Percentiles rank a stretch among this genome's conserved stretches.
Conservation (phyloP, 768 basidiomycete species). For the Lentinula raphanica region DNA sequence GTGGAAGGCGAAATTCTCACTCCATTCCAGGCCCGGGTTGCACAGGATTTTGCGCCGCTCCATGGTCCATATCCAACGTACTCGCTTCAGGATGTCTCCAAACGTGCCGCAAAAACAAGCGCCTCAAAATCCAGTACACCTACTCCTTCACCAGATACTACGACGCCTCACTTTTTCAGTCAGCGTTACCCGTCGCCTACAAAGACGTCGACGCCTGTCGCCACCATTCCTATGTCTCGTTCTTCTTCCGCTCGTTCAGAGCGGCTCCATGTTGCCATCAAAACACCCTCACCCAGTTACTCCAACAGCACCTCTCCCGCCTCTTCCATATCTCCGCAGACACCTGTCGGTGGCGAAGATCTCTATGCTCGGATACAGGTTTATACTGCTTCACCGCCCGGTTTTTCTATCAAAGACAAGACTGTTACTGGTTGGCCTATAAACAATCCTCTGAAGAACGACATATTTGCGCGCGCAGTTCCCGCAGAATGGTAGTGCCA, state of each 20-base stretch:
- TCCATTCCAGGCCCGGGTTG: constrained; percentile 58
- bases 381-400: constrained; percentile 19
- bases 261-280: constrained; percentile 26
- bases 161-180: constrained; percentile 36
- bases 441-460: constrained; percentile 44
- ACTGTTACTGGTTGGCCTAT: constrained; percentile 14
- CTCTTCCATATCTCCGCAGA: constrained; percentile 57
- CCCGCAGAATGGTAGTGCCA: constrained; percentile 55
- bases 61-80: constrained; percentile 59
- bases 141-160: constrained; percentile 30
- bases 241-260: constrained; percentile 14
- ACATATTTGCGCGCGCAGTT: constrained; percentile 62
- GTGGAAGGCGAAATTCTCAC: constrained; percentile 57
- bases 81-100: constrained; percentile 55
- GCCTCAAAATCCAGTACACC: constrained; percentile 32
- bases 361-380: constrained; percentile 44
- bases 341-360: constrained; percentile 49
- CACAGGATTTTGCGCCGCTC: constrained; percentile 50
- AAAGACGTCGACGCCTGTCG: constrained; percentile 10
- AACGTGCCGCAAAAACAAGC: constrained; percentile 45
- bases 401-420: constrained; percentile 29
- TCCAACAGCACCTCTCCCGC: constrained; percentile 53
- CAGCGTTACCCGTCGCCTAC: constrained; percentile 25
- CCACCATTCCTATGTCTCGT: constrained; percentile 23
- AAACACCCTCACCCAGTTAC: constrained; percentile 51